Base-by-base conservation (phyloP, 352 stramenopile species). In the Blastocystis sp. region DNA sequence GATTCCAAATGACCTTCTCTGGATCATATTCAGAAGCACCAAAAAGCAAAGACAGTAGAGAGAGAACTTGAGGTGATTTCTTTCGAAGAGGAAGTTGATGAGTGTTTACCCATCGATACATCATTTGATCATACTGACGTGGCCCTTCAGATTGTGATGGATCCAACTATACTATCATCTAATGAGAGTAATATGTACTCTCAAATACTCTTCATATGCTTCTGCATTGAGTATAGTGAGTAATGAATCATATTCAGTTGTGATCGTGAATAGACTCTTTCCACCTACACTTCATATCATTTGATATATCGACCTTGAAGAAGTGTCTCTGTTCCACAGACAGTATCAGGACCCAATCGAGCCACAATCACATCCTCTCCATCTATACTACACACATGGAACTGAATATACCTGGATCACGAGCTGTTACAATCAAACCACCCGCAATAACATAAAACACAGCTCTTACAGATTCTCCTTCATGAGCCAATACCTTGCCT, bases 41-140 rank as follows among this genome's bases (percentile, higher is more conserved):
- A 39, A 80, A 80, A 21, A 80, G 42, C 3, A 58, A 32, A 11
- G 19, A n/a, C 16, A 80, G 24, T 6, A 80, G 32, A 32, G 58
- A 29, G 2, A 59, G 12, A 12, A 37, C 3, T 5, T 24, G 35
- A 16, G 69, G 37, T 12, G n/a, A 24, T 5, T 21, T 5, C 51
- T 37, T 46, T 14, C 32, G 5, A 7, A 80, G 49, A 21, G 69
- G 69, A 5, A 80, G 69, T 63, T 59, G 14, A 11, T 29, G 37
- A 16, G 58, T 24, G n/a, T 80, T 58, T 14, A 80, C 69, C 69
- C 69, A 80, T 2, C 7, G 35, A 42, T 58, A 80, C 69, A 80
- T 80, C 1, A 49, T 27, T 39, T 80, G 69, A 52, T 80, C 69
- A 24, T 49, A 80, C 11, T 37, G 42, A 19, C 27, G 37, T 5